Evolutionary conservation across 176 grass and related monocot species (phyloP).

Genomic region (Carex kokanica): DNA sequence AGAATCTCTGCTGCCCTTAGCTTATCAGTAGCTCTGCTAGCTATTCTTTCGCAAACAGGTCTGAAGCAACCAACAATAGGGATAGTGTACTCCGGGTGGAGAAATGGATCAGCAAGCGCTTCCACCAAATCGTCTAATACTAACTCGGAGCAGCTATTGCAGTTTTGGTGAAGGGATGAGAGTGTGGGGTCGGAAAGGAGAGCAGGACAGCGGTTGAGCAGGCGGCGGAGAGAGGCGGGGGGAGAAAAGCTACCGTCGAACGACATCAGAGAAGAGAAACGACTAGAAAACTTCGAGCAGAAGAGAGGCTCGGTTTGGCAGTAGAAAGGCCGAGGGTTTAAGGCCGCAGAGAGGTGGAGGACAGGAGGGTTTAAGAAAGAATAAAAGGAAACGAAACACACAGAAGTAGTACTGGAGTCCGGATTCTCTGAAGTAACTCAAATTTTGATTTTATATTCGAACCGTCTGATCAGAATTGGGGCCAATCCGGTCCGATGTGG

Average conservation of each 20-base stretch:
- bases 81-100: constrained; percentile 72
- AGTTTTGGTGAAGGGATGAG: constrained; percentile 30
- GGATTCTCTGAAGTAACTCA: no score
- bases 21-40: constrained; percentile 46
- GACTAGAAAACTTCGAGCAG: background rate
- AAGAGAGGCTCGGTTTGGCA: no score
- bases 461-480: no score
- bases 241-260: constrained; percentile 64
- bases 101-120: constrained; percentile 67
- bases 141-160: constrained; percentile 2
- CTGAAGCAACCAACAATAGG: constrained; percentile 77
- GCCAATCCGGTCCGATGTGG: no score
- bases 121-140: constrained; percentile 44
- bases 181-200: constrained; percentile 6
- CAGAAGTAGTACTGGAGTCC: no score
- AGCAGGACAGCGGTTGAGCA: constrained; percentile 46
- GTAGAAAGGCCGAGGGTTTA: constrained; percentile 62
- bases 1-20: constrained; percentile 36
- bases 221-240: constrained; percentile 43
- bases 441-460: no score
- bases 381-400: no score
- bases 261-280: constrained; percentile 47
- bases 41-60: constrained; percentile 43
- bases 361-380: background rate
- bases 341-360: constrained; percentile 4